A percentile compares a stretch with the other conserved stretches of the same genome.
phyloP scores from a whole-genome alignment of 768 basidiomycete species.

The Suillus sp. region DNA sequence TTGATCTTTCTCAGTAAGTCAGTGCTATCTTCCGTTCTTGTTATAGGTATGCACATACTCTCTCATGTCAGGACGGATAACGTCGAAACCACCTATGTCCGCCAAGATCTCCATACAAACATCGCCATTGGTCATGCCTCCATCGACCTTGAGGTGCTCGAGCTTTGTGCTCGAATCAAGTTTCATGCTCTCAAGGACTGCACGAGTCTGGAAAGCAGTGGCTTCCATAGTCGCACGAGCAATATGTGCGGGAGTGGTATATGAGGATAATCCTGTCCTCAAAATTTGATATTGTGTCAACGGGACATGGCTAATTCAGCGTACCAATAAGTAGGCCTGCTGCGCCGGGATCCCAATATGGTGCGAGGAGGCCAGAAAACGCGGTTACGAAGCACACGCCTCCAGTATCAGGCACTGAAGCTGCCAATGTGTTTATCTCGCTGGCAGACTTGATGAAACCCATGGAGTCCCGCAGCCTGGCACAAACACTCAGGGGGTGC shows the following conservation, averaged over 20 bases:
- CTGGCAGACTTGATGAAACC: constrained; percentile 73
- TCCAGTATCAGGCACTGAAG: constrained; percentile 73
- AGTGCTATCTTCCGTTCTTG: constrained; percentile 4
- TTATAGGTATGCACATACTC: constrained; percentile 59
- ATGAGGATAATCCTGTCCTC: constrained; percentile 68
- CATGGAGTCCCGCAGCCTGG: constrained; percentile 88
- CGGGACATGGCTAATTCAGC: constrained; percentile 11
- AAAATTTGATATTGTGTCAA: background rate
- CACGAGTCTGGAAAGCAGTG: constrained; percentile 93
- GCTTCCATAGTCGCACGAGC: constrained; percentile 95
- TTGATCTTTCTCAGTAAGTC: constrained; percentile 72
- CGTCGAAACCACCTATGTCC: constrained; percentile 88
- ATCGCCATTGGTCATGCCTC: constrained; percentile 97
- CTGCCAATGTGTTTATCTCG: constrained; percentile 86
- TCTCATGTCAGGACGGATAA: constrained; percentile 93
- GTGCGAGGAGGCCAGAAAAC: constrained; percentile 93
- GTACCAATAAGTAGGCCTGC: constrained; percentile 81
- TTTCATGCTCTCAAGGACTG: constrained; percentile 94
- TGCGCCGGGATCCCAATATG: constrained; percentile 96
- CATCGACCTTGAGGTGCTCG: constrained; percentile 91
- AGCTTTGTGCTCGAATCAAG: constrained; percentile 81
- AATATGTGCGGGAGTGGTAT: constrained; percentile 91
- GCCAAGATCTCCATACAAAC: constrained; percentile 85
- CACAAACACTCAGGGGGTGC: constrained; percentile 5
- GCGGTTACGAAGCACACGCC: constrained; percentile 97